Evolutionary conservation across 2,329 filamentous ascomycete species (phyloP).

Genomic region (Fusarium graminum): DNA sequence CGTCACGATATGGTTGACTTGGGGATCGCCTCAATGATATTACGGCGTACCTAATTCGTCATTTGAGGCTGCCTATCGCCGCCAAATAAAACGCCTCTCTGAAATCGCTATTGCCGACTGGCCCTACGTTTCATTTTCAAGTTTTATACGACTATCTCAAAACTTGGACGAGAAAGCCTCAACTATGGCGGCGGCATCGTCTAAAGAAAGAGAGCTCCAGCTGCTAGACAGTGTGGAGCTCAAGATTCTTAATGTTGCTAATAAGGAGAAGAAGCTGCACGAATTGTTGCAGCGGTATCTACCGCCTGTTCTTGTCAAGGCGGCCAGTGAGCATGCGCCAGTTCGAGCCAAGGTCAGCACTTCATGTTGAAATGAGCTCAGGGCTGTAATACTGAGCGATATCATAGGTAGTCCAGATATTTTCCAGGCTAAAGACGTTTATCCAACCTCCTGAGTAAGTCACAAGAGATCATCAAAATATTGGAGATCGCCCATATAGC

Average conservation of each 20-base stretch:
- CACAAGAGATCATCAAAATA: neutral
- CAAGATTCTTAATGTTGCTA: conserved; percentile 81
- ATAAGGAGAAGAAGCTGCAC: conserved; percentile 86
- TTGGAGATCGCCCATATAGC: neutral
- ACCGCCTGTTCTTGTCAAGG: conserved; percentile 85
- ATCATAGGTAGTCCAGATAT: conserved; percentile 63
- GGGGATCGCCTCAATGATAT: conserved; percentile 21
- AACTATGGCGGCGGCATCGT: conserved; percentile 55
- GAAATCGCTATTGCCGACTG: neutral
- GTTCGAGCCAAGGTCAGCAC: conserved; percentile 80
- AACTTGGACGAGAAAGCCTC: neutral
- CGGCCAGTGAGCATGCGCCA: conserved; percentile 81
- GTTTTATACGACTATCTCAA: neutral
- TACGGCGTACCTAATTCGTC: conserved; percentile 38
- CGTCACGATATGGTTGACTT: conserved; percentile 46
- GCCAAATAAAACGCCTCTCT: conserved; percentile 1
- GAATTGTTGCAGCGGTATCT: conserved; percentile 83
- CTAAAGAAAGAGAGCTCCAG: conserved; percentile 80
- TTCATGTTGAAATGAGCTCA: neutral
- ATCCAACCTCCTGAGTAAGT: conserved; percentile 62
- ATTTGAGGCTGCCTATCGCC: conserved; percentile 43
- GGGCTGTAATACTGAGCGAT: conserved; percentile 6
- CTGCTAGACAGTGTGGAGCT: conserved; percentile 89
- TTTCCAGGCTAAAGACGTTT: conserved; percentile 67
- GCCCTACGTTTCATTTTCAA: neutral